Base-by-base conservation (phyloP, 176 grass and related monocot species). In the Eleusine coracana region DNA sequence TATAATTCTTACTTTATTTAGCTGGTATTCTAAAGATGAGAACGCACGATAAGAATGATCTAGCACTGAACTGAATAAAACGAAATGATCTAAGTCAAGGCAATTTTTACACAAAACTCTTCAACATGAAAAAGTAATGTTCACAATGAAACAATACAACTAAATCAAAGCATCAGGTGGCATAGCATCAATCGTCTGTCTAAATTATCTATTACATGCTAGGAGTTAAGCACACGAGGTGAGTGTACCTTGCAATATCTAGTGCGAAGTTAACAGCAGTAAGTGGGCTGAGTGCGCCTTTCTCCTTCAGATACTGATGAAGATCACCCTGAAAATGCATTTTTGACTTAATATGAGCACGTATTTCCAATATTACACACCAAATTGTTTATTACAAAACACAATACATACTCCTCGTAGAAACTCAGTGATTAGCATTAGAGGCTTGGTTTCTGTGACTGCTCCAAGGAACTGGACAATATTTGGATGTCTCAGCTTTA, bases 381-480 rank as follows among this genome's bases (percentile, higher is more conserved):
- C 41, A 82, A 68, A 77, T 27, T 69, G 17, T 70, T 82, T 62
- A n/a, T 61, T 67, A 49, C 60, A 55, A 54, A 46, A 80, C 61
- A 72, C 68, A 83, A 87, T 76, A 42, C 89, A 6, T 87, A 99
- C 97, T 85, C 93, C 97, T 89, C 97, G 90, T 7, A 99, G 64
- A 74, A 93, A 99, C 66, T 99, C 97, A 3, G 97, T 99, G 34
- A 99, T 51, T 74, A 99, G 93, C 97, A 99, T 96, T 62, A 99
- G 81, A 76, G 97, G 97, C 67, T 96, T 99, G 76, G 83, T 99
- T 79, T 99, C 97, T 13, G 97, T 99, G 29, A 96, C 97, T 80
- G 97, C 97, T 77, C 97, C 97, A 89, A 99, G 97, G 83, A 99
- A 99, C 80, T 99, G 97, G 50, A 99, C 97, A 81, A 99, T 90